These are phyloP conservation scores for Pichia insulana DNA, from an alignment of 805 yeast genomes.

Conservation along the genomic window DNA sequence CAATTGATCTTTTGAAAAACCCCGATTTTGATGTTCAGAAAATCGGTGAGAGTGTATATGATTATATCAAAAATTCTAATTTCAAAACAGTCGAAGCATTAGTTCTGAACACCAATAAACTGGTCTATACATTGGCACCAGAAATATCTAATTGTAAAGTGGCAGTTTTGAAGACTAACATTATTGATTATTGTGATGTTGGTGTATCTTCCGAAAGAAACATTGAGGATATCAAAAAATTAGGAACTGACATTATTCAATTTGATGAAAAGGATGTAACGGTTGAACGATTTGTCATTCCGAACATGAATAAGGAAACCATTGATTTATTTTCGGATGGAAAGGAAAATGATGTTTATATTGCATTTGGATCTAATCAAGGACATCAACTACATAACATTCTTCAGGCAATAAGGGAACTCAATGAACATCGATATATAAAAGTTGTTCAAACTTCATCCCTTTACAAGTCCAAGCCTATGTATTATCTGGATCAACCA, in stretches of 20 bases:
- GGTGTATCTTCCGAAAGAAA: slow-evolving; percentile 67
- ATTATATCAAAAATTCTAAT: slow-evolving; percentile 65
- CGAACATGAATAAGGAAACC: slow-evolving; percentile 24
- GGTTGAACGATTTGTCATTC: slow-evolving; percentile 18
- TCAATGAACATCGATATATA: slow-evolving; percentile 31
- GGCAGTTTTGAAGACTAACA: slow-evolving; percentile 77
- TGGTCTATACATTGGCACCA: slow-evolving; percentile 16
- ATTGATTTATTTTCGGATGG: neutral
- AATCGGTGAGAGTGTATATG: slow-evolving; percentile 32
- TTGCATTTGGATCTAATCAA: slow-evolving; percentile 86
- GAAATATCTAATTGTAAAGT: slow-evolving; percentile 31
- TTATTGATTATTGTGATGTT: slow-evolving; percentile 78
- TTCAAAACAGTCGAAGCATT: slow-evolving; percentile 93
- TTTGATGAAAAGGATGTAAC: slow-evolving; percentile 16
- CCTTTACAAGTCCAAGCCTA: slow-evolving; percentile 81
- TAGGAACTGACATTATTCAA: slow-evolving; percentile 13
- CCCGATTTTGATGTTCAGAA: slow-evolving; percentile 35
- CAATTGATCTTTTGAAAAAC: slow-evolving; percentile 19
- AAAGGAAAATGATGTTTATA: slow-evolving; percentile 44
- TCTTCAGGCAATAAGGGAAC: slow-evolving; percentile 39
- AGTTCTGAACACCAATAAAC: slow-evolving; percentile 55
- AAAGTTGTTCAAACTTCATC: slow-evolving; percentile 59
- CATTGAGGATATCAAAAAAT: slow-evolving; percentile 29
- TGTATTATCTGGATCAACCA: slow-evolving; percentile 77
- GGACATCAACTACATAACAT: slow-evolving; percentile 68